phyloP scores from a whole-genome alignment of 2,329 filamentous ascomycete genomes.

The Elsinoe arachidis region DNA sequence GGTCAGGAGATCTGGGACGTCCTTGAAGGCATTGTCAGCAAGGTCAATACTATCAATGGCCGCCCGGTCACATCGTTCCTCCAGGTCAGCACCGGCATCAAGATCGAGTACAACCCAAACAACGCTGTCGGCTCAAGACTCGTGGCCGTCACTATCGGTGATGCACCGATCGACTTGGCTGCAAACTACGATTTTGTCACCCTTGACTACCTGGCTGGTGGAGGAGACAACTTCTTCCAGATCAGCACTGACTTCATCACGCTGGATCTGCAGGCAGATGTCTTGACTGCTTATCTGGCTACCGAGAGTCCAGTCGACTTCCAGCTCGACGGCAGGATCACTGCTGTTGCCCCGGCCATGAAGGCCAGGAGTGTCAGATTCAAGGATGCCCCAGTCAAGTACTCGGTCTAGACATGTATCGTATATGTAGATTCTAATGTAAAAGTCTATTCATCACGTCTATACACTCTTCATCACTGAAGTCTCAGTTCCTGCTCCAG shows the following conservation, averaged over 20 bases:
- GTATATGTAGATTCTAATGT: neutral
- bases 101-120: slow-evolving; percentile 49
- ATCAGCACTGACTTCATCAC: slow-evolving; percentile 34
- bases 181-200: slow-evolving; percentile 51
- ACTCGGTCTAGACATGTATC: neutral
- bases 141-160: slow-evolving; percentile 45
- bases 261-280: slow-evolving; percentile 48
- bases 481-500: too few species aligned
- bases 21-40: slow-evolving; percentile 51
- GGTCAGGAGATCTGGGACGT: slow-evolving; percentile 49
- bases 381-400: slow-evolving; percentile 8
- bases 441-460: neutral
- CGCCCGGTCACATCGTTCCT: slow-evolving; percentile 49
- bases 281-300: slow-evolving; percentile 44
- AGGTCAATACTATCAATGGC: slow-evolving; percentile 47
- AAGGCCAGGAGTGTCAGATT: slow-evolving; percentile 6
- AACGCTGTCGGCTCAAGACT: slow-evolving; percentile 44
- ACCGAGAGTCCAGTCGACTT: slow-evolving; percentile 43
- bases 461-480: neutral
- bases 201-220: slow-evolving; percentile 53
- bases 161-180: slow-evolving; percentile 38
- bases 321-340: slow-evolving; percentile 42
- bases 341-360: slow-evolving; percentile 20
- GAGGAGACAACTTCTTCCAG: slow-evolving; percentile 54
- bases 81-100: slow-evolving; percentile 51